Base-by-base conservation (phyloP, 139 green algal genomes). In the Micractinium conductrix region DNA sequence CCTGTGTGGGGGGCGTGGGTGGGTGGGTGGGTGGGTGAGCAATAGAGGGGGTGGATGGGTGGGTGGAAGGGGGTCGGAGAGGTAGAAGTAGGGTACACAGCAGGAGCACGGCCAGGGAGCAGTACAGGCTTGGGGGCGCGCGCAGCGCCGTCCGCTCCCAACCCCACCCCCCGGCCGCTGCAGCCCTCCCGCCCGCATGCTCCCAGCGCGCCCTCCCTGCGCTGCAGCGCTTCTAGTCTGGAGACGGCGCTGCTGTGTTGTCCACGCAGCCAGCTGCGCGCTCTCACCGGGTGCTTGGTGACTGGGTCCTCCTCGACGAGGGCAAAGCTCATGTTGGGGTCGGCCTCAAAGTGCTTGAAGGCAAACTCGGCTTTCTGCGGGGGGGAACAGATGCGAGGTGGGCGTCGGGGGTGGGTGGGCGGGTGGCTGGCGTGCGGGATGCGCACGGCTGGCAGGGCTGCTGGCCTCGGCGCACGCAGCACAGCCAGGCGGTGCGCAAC, bases 301-400 rank as follows among this genome's bases (percentile, higher is more conserved):
- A 97, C 90, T 0, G 91, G 86, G 84, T 98, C 96, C 68, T 93
- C 90, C 87, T 98, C 95, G 79, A 94, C 37, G 38, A 91, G 87
- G 9, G 88, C 84, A 89, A 98, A 98, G 55, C 86, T 89, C 74
- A 92, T 90, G 85, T 89, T 92, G 73, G 92, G 85, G 85, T 98
- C 95, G 58, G 88, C 43, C 71, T 97, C 94, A 94, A 97, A 98
- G 85, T 98, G 93, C 89, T 95, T 95, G 87, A 48, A 91, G 26
- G 75, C 83, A 78, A 94, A 94, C 62, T 84, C 88, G 21, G 83
- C 93, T 76, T 93, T 94, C 71, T 93, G 93, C 55, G 38, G 16
- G n/a, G 4, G 30, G 63, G 28, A 14, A 16, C 53, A 22, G 2
- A 62, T 19, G 38, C 22, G 7, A 40, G 75, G 75, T 30, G 45